Evolutionary conservation across 192 early-diverging fungal species (phyloP).

Genomic region (Phlyctochytrium bullatum): DNA sequence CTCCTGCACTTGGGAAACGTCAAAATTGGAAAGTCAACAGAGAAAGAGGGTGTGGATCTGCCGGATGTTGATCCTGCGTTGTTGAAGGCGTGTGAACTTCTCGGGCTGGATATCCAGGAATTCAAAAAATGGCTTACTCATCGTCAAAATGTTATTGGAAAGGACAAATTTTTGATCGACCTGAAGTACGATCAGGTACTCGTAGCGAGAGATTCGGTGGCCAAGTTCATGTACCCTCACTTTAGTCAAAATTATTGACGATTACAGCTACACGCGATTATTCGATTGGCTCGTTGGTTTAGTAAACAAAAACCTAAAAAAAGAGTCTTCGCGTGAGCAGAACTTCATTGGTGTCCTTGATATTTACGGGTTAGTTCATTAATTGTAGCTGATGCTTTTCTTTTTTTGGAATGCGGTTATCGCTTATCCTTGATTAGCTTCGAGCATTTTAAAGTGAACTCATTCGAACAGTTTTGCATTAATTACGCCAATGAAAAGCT

Average conservation of each 20-base stretch:
- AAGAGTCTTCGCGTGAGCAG: constrained; percentile 37
- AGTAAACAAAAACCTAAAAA: constrained; percentile 67
- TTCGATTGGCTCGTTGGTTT: constrained; percentile 88
- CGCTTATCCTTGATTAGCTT: constrained; percentile 7
- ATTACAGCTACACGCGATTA: constrained; percentile 75
- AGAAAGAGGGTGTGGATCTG: constrained; percentile 3
- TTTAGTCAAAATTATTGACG: background rate
- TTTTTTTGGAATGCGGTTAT: background rate
- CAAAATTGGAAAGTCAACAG: constrained; percentile 27
- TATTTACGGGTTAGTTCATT: constrained; percentile 71
- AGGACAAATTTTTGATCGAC: constrained; percentile 61
- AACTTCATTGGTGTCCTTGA: constrained; percentile 89
- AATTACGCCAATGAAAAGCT: constrained; percentile 92
- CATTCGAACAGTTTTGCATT: constrained; percentile 92
- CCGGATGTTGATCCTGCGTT: constrained; percentile 16
- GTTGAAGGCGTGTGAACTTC: constrained; percentile 4
- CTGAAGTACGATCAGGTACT: constrained; percentile 62
- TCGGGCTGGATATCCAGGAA: constrained; percentile 9
- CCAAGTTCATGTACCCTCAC: constrained; percentile 77
- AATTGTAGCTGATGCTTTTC: no score
- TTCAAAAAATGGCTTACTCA: constrained; percentile 76
- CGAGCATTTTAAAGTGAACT: constrained; percentile 76
- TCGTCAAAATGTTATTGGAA: constrained; percentile 66
- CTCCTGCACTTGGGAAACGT: constrained; percentile 37
- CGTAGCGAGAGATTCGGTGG: constrained; percentile 78